Evolutionary conservation across 208 protist species (phyloP), one percentile per base, ranked within the genome.

Genomic region (Trypanosoma scelopori): DNA sequence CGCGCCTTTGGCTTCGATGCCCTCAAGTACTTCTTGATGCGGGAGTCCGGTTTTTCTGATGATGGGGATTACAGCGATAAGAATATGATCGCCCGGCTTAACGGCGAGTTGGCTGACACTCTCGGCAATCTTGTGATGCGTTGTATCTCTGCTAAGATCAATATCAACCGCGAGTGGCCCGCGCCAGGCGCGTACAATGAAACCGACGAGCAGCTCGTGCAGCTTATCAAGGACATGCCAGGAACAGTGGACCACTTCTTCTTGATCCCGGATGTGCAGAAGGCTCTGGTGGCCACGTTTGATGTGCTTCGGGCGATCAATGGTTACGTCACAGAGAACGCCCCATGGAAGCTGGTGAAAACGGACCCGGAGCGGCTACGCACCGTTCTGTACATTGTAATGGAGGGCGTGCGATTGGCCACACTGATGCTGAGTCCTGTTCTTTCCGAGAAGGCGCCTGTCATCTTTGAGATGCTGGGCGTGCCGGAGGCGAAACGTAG

Each of bases 21-120:
- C 4, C 71, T 99, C 22, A 91, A 98, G 63, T 99, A 98, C 79
- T 99, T 98, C 64, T 69, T 99, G 11, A 65, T 99, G 32, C 85
- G 92, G n/a, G 97, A 99, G 65, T 88, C 91, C 15, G 86, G 91
- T 57, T 90, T 99, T 30, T 87, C 86, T n/a, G 78, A 96, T 48
- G 98, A 99, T 74, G 95, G 92, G 25, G 97, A 99, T 77, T 99
- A 97, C 79, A 97, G 88, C 22, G 88, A 98, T 55, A 74, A 76
- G 43, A 86, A 87, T 57, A 90, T 98, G 70, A 66, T 85, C 18
- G 73, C 82, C 3, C 83, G 85, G 42, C 78, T 98, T 42, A 98
- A 98, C 76, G 69, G 78, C 0, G 95, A 98, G 65, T 86, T 99
- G 20, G 95, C 95, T 7, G 93, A 98, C 75, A 97, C 87, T 3